These are phyloP conservation scores for Phytopythium chamaehyphon DNA, from an alignment of 352 stramenopile species.

Conservation along the genomic window DNA sequence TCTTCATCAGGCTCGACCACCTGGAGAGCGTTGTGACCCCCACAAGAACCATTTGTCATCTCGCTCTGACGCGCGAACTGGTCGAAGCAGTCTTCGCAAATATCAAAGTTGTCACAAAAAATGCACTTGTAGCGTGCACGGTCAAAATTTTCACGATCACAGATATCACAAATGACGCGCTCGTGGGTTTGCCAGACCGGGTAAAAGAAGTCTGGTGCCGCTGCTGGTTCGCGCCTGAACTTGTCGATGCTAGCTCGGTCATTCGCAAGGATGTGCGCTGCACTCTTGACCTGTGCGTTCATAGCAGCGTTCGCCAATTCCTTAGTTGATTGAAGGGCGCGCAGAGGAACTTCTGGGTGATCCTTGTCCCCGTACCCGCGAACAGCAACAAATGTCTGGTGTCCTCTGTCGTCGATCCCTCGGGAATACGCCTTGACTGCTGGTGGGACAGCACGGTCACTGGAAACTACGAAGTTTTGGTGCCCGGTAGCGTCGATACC, in stretches of 20 bases:
- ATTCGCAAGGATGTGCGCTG: constrained; percentile 11
- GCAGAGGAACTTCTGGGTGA: constrained; percentile 23
- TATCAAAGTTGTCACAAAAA: constrained; percentile 67
- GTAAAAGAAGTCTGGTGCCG: constrained; percentile 26
- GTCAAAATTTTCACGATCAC: constrained; percentile 45
- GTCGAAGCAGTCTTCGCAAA: constrained; percentile 62
- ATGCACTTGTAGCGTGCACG: constrained; percentile 66
- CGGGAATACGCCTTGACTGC: constrained; percentile 17
- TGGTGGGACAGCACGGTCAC: constrained; percentile 3
- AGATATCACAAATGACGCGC: constrained; percentile 67
- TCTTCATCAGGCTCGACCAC: not conserved
- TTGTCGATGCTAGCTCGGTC: constrained; percentile 20
- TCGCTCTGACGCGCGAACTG: constrained; percentile 23
- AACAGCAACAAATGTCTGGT: constrained; percentile 37
- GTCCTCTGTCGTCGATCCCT: constrained; percentile 31
- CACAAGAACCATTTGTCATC: too few relatives aligned
- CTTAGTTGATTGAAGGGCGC: constrained; percentile 14
- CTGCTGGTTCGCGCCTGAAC: not conserved
- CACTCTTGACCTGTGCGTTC: constrained; percentile 8
- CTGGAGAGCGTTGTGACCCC: not conserved
- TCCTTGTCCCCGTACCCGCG: constrained; percentile 43
- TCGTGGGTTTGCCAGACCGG: constrained; percentile 42
- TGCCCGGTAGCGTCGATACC: constrained; percentile 40
- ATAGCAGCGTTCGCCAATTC: constrained; percentile 3
- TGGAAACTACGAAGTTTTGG: constrained; percentile 23